phyloP scores from a whole-genome alignment of 331 rosid genomes.

The Dryas integrifolia region DNA sequence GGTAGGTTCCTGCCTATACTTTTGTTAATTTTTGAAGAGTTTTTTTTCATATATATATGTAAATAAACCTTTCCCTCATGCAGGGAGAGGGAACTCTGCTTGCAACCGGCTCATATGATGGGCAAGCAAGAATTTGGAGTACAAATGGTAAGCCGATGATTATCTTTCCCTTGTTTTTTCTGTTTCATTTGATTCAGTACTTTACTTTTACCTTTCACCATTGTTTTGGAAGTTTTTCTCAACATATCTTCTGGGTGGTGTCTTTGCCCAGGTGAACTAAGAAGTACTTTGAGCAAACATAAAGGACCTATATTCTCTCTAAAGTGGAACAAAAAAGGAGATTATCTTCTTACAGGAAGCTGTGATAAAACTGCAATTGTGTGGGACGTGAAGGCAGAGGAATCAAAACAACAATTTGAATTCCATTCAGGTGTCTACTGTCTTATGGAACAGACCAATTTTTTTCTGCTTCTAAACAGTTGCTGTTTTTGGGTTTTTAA shows the following conservation, averaged over 20 bases:
- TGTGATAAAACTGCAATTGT: conserved; percentile 97
- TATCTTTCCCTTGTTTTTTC: neutral
- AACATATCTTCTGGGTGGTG: conserved; percentile 15
- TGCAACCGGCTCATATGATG: conserved; percentile 96
- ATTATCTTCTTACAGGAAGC: conserved; percentile 96
- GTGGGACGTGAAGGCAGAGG: conserved; percentile 92
- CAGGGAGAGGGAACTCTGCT: conserved; percentile 91
- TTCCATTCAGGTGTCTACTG: conserved; percentile 64
- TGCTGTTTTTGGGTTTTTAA: conserved; percentile 11
- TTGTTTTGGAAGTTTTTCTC: neutral
- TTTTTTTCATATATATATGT: neutral
- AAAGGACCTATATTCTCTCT: conserved; percentile 93
- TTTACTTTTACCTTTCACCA: neutral
- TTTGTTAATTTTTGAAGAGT: neutral
- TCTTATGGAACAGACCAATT: neutral
- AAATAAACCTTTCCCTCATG: neutral
- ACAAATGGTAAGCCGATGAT: conserved; percentile 53
- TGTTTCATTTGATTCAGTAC: neutral
- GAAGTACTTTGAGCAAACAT: conserved; percentile 83
- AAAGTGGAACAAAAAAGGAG: conserved; percentile 98
- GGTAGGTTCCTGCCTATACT: neutral
- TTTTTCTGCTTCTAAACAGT: neutral
- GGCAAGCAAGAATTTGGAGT: conserved; percentile 95
- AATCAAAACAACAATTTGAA: conserved; percentile 90
- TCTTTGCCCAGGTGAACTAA: conserved; percentile 69